Percentiles rank a stretch among this genome's conserved stretches.
phyloP scores from a whole-genome alignment of 202 grass and related monocot species.

The Cymbopogon flexuosus region DNA sequence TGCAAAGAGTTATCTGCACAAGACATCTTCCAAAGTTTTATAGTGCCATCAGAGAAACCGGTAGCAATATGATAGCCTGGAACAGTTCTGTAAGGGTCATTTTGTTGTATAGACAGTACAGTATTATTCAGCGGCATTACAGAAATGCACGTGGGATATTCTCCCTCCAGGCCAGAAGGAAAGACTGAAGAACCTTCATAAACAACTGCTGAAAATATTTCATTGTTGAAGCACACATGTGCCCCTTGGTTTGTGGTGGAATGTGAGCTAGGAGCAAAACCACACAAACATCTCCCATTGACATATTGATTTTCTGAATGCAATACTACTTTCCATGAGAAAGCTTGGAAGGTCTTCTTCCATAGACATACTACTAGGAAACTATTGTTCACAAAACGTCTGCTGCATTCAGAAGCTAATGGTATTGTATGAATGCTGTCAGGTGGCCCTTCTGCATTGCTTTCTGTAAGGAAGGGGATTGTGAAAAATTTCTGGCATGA shows the following conservation, averaged over 20 bases:
- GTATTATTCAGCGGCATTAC: slow-evolving; percentile 41
- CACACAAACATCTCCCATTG: slow-evolving; percentile 27
- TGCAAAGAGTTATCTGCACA: slow-evolving; percentile 39
- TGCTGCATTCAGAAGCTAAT: slow-evolving; percentile 44
- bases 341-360: slow-evolving; percentile 51
- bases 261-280: slow-evolving; percentile 36
- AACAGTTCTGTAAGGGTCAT: slow-evolving; percentile 37
- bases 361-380: slow-evolving; percentile 77
- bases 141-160: slow-evolving; percentile 58
- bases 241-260: slow-evolving; percentile 41
- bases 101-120: slow-evolving; percentile 47
- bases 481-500: slow-evolving; percentile 63
- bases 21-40: slow-evolving; percentile 76
- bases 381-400: slow-evolving; percentile 45
- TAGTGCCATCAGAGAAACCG: slow-evolving; percentile 64
- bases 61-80: slow-evolving; percentile 77
- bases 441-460: slow-evolving; percentile 43
- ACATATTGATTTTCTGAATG: slow-evolving; percentile 42
- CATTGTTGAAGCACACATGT: slow-evolving; percentile 42
- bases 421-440: slow-evolving; percentile 74
- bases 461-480: slow-evolving; percentile 46
- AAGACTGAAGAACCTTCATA: slow-evolving; percentile 53
- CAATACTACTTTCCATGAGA: slow-evolving; percentile 72
- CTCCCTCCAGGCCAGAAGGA: slow-evolving; percentile 42
- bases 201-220: slow-evolving; percentile 48